A percentile compares a stretch with the other conserved stretches of the same genome.
These are phyloP conservation scores for Mortierella sp. DNA, from an alignment of 371 early-diverging fungal genomes.

Conservation along the genomic window DNA sequence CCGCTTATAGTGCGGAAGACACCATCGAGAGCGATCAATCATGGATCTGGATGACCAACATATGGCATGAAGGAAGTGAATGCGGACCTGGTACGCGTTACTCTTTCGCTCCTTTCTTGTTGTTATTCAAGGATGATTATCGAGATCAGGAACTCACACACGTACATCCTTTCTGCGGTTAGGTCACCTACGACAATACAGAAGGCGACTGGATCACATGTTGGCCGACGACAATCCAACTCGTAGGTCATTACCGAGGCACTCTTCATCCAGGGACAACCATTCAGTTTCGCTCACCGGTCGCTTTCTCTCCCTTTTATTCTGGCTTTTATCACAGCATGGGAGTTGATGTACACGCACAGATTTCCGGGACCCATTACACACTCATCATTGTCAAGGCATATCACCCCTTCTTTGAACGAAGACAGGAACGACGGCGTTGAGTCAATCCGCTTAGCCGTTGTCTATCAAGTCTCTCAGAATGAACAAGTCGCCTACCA, in stretches of 20 bases:
- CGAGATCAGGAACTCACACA: too few relatives aligned
- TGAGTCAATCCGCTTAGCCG: slow-evolving; percentile 27
- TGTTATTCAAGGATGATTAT: too few relatives aligned
- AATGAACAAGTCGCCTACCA: slow-evolving; percentile 34
- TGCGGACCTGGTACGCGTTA: slow-evolving; percentile 41
- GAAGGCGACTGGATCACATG: slow-evolving; percentile 21
- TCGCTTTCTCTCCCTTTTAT: neutral
- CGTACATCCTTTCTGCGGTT: neutral
- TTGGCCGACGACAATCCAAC: slow-evolving; percentile 17
- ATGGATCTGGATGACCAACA: slow-evolving; percentile 52
- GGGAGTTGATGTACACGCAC: slow-evolving; percentile 50
- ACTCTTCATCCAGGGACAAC: neutral
- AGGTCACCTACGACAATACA: slow-evolving; percentile 44
- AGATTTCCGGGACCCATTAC: slow-evolving; percentile 41
- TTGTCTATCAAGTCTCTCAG: slow-evolving; percentile 33
- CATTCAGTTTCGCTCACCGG: too few relatives aligned
- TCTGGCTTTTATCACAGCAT: slow-evolving; percentile 10
- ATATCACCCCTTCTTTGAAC: slow-evolving; percentile 1
- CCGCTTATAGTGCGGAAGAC: too few relatives aligned
- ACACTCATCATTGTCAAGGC: slow-evolving; percentile 41
- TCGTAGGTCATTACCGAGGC: slow-evolving; percentile 13
- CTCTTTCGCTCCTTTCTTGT: too few relatives aligned
- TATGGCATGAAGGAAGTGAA: slow-evolving; percentile 25
- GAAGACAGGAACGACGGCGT: neutral
- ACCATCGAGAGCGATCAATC: neutral